A percentile compares a stretch with the other conserved stretches of the same genome.
phyloP scores from a whole-genome alignment of 2,329 filamentous ascomycete genomes.

The Botrytis paeoniae region DNA sequence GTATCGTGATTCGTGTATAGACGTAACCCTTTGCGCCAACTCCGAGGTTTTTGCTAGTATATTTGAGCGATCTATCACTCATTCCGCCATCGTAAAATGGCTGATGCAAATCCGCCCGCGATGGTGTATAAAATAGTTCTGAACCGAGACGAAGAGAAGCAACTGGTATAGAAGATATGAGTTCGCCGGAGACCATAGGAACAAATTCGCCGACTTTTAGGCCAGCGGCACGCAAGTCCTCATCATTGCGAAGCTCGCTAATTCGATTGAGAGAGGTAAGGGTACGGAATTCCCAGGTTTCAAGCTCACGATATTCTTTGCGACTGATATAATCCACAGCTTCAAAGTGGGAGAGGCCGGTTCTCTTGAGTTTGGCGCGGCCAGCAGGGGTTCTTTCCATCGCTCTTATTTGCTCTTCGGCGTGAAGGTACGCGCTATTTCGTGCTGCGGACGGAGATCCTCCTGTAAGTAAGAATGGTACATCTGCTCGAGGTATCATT shows the following conservation, averaged over 20 bases:
- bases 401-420: neutral
- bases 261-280: constrained; percentile 29
- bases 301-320: neutral
- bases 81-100: constrained; percentile 7
- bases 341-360: neutral
- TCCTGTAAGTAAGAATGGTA: constrained; percentile 21
- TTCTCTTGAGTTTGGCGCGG: neutral
- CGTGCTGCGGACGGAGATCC: neutral
- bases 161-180: constrained; percentile 32
- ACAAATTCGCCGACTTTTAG: constrained; percentile 26
- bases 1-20: neutral
- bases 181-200: constrained; percentile 25
- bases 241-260: constrained; percentile 34
- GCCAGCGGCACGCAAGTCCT: constrained; percentile 31
- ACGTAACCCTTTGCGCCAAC: neutral
- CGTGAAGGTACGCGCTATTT: neutral
- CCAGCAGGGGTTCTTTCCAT: neutral
- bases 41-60: neutral
- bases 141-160: constrained; percentile 35
- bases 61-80: constrained; percentile 1
- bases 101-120: neutral
- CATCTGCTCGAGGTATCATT: constrained; percentile 25
- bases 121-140: neutral
- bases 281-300: constrained; percentile 31
- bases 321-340: constrained; percentile 7